A percentile compares a stretch with the other conserved stretches of the same genome.
Evolutionary conservation across 2,329 filamentous ascomycete species (phyloP).

Genomic region (Coniochaeta hoffmannii): DNA sequence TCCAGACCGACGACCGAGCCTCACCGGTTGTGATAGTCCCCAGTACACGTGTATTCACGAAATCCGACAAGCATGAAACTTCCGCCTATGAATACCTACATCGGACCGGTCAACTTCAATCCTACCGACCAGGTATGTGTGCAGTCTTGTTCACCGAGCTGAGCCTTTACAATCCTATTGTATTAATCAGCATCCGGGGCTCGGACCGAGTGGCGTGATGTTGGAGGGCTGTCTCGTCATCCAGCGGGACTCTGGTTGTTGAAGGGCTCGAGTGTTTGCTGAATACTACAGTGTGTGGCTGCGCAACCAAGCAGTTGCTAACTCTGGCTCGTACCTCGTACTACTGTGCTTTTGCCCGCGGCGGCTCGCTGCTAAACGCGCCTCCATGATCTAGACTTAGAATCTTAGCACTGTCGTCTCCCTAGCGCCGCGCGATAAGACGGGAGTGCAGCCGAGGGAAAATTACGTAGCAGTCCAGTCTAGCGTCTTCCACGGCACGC

Average conservation of each 20-base stretch:
- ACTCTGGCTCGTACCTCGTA: no score
- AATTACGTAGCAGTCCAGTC: background rate
- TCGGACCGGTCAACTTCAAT: background rate
- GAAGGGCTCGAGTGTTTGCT: no score
- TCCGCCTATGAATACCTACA: background rate
- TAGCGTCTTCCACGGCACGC: background rate
- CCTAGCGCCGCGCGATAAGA: background rate
- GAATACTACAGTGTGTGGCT: no score
- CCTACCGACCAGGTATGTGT: background rate
- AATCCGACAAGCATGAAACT: background rate
- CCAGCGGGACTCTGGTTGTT: no score
- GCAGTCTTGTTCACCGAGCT: background rate
- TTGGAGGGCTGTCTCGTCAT: no score
- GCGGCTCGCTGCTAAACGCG: background rate
- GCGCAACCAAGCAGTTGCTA: no score
- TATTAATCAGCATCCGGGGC: background rate
- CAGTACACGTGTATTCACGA: background rate
- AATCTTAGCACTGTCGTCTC: background rate
- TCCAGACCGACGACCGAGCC: background rate
- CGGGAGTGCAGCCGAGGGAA: background rate
- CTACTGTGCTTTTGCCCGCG: background rate
- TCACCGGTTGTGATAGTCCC: background rate
- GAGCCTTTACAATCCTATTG: background rate
- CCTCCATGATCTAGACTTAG: no score
- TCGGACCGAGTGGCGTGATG: background rate